phyloP scores from a whole-genome alignment of 176 grass and related monocot species.

The Musa troglodytarum region DNA sequence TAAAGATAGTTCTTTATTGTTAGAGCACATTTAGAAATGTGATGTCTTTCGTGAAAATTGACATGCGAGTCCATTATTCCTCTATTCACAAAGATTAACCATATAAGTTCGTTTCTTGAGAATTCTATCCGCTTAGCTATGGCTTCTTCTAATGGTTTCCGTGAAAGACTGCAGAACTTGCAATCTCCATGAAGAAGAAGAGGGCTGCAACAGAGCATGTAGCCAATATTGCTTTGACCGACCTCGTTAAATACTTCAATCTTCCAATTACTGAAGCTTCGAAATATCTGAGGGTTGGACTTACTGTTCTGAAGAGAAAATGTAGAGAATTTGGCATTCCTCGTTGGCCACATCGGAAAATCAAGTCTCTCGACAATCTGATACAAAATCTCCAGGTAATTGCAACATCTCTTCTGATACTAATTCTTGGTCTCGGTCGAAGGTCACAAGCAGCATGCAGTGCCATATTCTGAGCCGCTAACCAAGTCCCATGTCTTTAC shows the following conservation, averaged over 20 bases:
- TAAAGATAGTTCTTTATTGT: no score
- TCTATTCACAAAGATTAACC: no score
- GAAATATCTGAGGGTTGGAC: constrained; percentile 42
- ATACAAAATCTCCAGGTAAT: constrained; percentile 47
- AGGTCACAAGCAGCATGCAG: no score
- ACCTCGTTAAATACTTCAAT: constrained; percentile 53
- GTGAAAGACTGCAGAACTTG: constrained; percentile 20
- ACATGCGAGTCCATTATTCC: background rate
- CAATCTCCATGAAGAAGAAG: constrained; percentile 20
- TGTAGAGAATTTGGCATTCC: constrained; percentile 57
- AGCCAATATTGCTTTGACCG: constrained; percentile 42
- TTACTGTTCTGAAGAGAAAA: constrained; percentile 63
- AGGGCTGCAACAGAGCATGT: constrained; percentile 51
- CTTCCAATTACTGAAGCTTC: constrained; percentile 56
- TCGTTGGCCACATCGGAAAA: constrained; percentile 63
- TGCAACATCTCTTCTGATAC: background rate
- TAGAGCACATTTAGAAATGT: no score
- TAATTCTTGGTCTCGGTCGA: no score
- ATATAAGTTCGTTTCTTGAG: no score
- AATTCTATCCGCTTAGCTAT: no score
- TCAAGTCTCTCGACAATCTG: constrained; percentile 58
- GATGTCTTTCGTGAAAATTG: no score
- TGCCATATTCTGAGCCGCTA: no score
- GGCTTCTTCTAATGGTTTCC: no score
- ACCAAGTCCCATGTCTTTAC: no score